Evolutionary conservation across 352 stramenopile genomes (phyloP), one percentile per base, ranked within the genome.

Genomic region (Globisporangium nagaii): DNA sequence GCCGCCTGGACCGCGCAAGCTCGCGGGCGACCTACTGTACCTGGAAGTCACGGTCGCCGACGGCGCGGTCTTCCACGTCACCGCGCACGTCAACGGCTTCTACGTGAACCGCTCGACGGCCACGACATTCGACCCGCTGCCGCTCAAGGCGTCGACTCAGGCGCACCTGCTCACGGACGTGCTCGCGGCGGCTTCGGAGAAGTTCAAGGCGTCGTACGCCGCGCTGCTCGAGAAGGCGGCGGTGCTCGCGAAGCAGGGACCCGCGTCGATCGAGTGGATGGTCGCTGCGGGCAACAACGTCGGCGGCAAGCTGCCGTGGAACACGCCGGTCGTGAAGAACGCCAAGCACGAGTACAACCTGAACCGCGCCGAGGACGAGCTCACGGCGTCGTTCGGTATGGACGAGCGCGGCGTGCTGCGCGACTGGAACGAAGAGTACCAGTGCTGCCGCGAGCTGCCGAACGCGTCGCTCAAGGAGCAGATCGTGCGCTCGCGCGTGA

Each of bases 391-490:
- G 3, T 97, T 92, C 52, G 95, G 95, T 36, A 88, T 98, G 70
- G 93, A 98, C 36, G 85, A 96, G 53, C 84, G 75, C 55, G 96
- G 96, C 28, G 83, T 94, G 13, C 55, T 95, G 36, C 86, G 95
- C 40, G 96, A 98, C 73, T 98, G 96, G 96, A 98, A 98, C 61
- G 96, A 98, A 51, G 96, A 98, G 65, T 94, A 98, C 49, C 96
- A 98, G 65, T 91, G 84, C 71, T 94, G 84, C 39, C 79, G 84
- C 20, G 84, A 95, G 37, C 66, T 96, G 34, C 84, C 88, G 7
- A 77, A 73, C 7, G 63, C 71, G 22, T 91, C 72, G 7, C 62
- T 98, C 11, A 79, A 79, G 52, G 90, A 98, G 28, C 78, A 97
- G 52, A 79, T 98, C 54, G 86, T 98, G 53, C 89, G 96, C 48